Evolutionary conservation across 1,139 yeast genomes (phyloP).

Genomic region (Debaryomyces udenii): DNA sequence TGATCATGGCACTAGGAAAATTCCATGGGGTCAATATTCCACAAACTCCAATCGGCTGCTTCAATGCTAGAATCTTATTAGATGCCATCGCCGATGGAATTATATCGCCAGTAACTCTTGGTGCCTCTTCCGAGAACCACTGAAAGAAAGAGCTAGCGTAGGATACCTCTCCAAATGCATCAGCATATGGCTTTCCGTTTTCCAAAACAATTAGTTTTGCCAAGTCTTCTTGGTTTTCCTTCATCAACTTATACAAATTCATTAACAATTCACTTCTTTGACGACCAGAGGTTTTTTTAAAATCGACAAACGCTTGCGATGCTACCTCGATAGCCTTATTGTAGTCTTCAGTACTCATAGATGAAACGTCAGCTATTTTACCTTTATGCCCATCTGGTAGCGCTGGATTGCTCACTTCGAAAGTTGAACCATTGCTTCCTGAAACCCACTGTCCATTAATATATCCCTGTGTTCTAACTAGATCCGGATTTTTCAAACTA

Average conservation of each 20-base stretch:
- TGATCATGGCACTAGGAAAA: constrained; percentile 93
- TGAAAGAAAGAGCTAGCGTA: constrained; percentile 82
- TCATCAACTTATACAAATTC: constrained; percentile 54
- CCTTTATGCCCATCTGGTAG: constrained; percentile 29
- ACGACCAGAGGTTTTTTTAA: constrained; percentile 42
- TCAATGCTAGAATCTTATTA: constrained; percentile 64
- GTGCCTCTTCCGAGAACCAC: constrained; percentile 89
- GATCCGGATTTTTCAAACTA: constrained; percentile 32
- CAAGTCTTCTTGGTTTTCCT: constrained; percentile 70
- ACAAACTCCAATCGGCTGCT: constrained; percentile 88
- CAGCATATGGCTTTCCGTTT: constrained; percentile 80
- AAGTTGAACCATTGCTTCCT: constrained; percentile 28
- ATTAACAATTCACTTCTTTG: constrained; percentile 41
- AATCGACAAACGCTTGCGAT: constrained; percentile 35
- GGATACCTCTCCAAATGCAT: constrained; percentile 74
- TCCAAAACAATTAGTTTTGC: constrained; percentile 76
- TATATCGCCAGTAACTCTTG: constrained; percentile 71
- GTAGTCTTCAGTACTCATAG: constrained; percentile 39
- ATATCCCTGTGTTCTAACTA: constrained; percentile 42
- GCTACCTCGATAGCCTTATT: constrained; percentile 44
- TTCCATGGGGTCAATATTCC: constrained; percentile 96
- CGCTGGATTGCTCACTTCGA: constrained; percentile 52
- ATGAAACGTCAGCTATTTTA: constrained; percentile 40
- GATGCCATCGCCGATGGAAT: constrained; percentile 63
- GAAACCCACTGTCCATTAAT: constrained; percentile 49